Conservation (phyloP, 306 rosid species). For the Quercus bicolor region DNA sequence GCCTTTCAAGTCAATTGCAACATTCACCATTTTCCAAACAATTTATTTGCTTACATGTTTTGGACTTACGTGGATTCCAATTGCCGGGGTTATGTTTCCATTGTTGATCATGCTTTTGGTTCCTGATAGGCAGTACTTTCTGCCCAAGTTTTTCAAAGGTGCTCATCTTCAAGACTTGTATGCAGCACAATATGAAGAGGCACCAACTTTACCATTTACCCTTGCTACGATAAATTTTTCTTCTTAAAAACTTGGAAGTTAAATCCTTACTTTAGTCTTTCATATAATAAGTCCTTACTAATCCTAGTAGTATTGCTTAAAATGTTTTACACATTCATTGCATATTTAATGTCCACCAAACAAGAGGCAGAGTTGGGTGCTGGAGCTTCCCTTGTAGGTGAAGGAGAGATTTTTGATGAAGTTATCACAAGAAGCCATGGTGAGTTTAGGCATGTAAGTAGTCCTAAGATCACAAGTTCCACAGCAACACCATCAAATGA, state of each 20-base stretch:
- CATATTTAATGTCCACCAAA: conserved; percentile 8
- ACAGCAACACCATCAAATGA: conserved; percentile 60
- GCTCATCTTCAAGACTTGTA: conserved; percentile 92
- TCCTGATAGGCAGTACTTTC: conserved; percentile 79
- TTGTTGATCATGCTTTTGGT: conserved; percentile 94
- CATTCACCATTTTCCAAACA: too few species aligned
- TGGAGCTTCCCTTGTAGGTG: conserved; percentile 55
- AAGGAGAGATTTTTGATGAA: conserved; percentile 79
- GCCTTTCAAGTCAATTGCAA: too few species aligned
- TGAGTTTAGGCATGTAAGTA: conserved; percentile 76
- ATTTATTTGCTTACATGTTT: too few species aligned
- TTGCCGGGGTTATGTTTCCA: conserved; percentile 95
- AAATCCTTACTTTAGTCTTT: background rate
- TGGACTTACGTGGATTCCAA: conserved; percentile 88
- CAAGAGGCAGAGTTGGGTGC: conserved; percentile 81
- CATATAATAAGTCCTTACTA: background rate
- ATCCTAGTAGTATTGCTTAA: background rate
- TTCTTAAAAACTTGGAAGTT: background rate
- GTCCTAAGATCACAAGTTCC: conserved; percentile 81
- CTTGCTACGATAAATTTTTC: conserved; percentile 60
- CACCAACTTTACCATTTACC: conserved; percentile 68
- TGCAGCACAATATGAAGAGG: conserved; percentile 91
- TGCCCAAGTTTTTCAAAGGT: conserved; percentile 89
- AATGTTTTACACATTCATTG: background rate
- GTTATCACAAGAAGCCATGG: conserved; percentile 89